These are phyloP conservation scores for Penicillium janthinellum DNA, from an alignment of 2,329 filamentous ascomycete species.

Conservation along the genomic window DNA sequence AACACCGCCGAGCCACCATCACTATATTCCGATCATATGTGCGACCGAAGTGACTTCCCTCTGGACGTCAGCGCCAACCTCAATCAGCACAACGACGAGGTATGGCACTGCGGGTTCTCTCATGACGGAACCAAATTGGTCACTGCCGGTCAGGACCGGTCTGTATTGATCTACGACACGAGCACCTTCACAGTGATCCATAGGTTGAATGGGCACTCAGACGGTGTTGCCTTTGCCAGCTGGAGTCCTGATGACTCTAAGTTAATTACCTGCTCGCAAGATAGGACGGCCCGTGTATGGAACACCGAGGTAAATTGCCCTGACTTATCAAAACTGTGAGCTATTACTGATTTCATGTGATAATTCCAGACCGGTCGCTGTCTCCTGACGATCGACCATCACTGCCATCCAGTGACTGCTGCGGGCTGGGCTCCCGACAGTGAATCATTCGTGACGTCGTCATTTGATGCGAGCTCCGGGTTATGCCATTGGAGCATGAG, in stretches of 20 bases:
- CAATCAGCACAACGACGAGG: conserved; percentile 73
- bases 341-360: conserved; percentile 13
- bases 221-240: conserved; percentile 74
- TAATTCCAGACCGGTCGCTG: conserved; percentile 61
- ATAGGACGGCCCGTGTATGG: conserved; percentile 75
- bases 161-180: conserved; percentile 81
- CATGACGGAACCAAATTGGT: conserved; percentile 81
- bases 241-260: conserved; percentile 93
- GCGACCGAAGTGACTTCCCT: conserved; percentile 79
- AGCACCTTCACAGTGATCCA: conserved; percentile 66
- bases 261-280: conserved; percentile 79
- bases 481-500: conserved; percentile 71
- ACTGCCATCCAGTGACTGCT: conserved; percentile 81
- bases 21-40: conserved; percentile 84
- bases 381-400: conserved; percentile 66
- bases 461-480: conserved; percentile 67
- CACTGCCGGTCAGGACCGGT: conserved; percentile 74
- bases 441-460: conserved; percentile 75
- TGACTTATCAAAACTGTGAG: not conserved
- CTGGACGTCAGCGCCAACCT: conserved; percentile 71
- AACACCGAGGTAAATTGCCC: conserved; percentile 61
- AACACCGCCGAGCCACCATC: conserved; percentile 78
- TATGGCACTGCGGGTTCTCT: conserved; percentile 91
- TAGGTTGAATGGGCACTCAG: conserved; percentile 65
- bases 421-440: conserved; percentile 87